Evolutionary conservation across 768 basidiomycete genomes (phyloP), one percentile per base, ranked within the genome.

Genomic region (Phylloporus sp.): DNA sequence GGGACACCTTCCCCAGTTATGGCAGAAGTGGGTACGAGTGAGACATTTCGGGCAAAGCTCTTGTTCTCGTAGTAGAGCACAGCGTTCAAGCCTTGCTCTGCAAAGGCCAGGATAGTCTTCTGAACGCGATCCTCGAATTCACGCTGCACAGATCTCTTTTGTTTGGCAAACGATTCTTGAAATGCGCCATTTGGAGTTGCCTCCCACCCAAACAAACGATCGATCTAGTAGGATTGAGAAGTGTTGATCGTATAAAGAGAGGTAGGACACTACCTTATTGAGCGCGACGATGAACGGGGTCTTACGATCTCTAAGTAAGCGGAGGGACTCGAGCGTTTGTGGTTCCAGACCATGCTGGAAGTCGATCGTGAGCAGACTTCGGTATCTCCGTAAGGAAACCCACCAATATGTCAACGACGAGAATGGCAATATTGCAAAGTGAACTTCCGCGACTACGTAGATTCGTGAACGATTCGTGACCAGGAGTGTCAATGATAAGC

Each of bases 401-500:
- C 60, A 88, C 89, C 81, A 95, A 95, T 67, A 98, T 97, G 78
- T 98, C 97, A 28, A 99, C 95, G 53, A 99, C 97, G 45, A 99
- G 83, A 63, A 99, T 93, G 52, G 97, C 97, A 54, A 99, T 98
- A 73, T 99, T 98, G 73, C 95, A 98, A 22, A 99, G 79, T 7
- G 94, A 97, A 56, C 91, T 94, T 66, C 97, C 97, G 66, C 97
- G 88, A 15, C 88, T 85, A 43, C 97, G 91, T 67, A 98, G 70
- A 70, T 98, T 98, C 8, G 93, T 93, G 80, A 99, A 99, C 6
- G 94, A 95, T 73, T 98, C 97, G 83, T 99, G 97, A 50, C 97
- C 97, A 50, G 97, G 97, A 2, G 97, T 99, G 68, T 99, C 97
- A 60, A 99, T 98, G 60, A 99, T 69, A 49, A 99, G 79, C 15